phyloP scores from a whole-genome alignment of 495 filamentous ascomycete species.

The Aspergillus sclerotioniger region DNA sequence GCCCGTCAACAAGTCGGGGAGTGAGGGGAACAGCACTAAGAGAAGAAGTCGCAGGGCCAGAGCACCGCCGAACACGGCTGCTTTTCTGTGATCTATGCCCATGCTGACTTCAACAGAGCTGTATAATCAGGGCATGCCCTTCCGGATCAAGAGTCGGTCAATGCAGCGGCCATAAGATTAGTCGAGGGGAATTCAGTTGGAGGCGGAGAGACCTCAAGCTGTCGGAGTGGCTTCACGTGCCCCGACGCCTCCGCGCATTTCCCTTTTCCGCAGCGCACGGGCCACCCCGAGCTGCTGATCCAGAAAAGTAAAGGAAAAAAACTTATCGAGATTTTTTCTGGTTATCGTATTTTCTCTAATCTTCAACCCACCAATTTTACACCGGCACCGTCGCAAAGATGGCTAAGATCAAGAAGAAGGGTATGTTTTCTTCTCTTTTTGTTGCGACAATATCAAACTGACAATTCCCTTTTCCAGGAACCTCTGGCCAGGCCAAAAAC shows the following conservation, averaged over 20 bases:
- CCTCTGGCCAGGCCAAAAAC: constrained; percentile 92
- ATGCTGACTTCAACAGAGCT: constrained; percentile 31
- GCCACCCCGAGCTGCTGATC: constrained; percentile 29
- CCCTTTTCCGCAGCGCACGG: constrained; percentile 35
- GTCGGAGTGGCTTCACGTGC: constrained; percentile 26
- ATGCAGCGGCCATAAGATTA: not conserved
- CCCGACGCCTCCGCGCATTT: constrained; percentile 29
- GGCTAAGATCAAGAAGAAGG: constrained; percentile 93
- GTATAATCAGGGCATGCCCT: constrained; percentile 14
- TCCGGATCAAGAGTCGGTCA: not conserved
- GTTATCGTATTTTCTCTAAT: constrained; percentile 28
- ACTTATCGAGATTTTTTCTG: constrained; percentile 10
- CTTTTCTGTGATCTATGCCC: constrained; percentile 72
- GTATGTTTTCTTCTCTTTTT: constrained; percentile 32
- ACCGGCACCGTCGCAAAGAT: constrained; percentile 45
- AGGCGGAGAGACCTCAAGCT: constrained; percentile 15
- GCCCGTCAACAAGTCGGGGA: constrained; percentile 82
- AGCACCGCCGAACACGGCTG: constrained; percentile 70
- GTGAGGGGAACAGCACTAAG: constrained; percentile 73
- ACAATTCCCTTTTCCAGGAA: constrained; percentile 51
- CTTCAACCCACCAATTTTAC: constrained; percentile 12
- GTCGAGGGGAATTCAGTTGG: not conserved
- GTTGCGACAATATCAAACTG: constrained; percentile 6
- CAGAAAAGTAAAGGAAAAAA: constrained; percentile 18
- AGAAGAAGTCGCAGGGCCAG: constrained; percentile 77